Conservation (phyloP, 2,329 filamentous ascomycete genomes). For the Aspergillus persii region DNA sequence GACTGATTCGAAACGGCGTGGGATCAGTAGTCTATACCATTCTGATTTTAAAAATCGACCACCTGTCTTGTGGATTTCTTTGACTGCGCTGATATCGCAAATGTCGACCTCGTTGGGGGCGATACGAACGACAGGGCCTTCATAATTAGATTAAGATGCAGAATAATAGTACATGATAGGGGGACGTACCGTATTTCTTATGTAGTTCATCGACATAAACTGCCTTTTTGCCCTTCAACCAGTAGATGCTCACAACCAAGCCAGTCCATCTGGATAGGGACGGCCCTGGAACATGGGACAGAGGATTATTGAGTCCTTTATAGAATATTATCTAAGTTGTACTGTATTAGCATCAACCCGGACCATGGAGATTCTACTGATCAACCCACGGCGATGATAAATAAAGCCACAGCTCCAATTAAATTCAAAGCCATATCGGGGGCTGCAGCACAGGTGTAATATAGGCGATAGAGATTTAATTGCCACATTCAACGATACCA, state of each 20-base stretch:
- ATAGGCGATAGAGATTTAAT: too few relatives aligned
- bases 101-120: slow-evolving; percentile 33
- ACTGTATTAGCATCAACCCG: background rate
- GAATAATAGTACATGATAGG: too few relatives aligned
- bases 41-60: slow-evolving; percentile 33
- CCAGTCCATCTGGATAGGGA: slow-evolving; percentile 26
- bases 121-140: slow-evolving; percentile 34
- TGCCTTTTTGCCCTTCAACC: slow-evolving; percentile 17
- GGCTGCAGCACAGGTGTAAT: too few relatives aligned
- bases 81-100: slow-evolving; percentile 35
- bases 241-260: slow-evolving; percentile 21
- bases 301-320: slow-evolving; percentile 10
- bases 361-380: too few relatives aligned
- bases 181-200: slow-evolving; percentile 26
- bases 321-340: background rate
- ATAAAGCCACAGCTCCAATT: too few relatives aligned
- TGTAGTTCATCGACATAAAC: slow-evolving; percentile 28
- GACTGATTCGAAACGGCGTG: slow-evolving; percentile 26
- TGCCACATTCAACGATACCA: too few relatives aligned
- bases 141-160: background rate
- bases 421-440: too few relatives aligned
- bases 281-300: slow-evolving; percentile 23
- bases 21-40: slow-evolving; percentile 29
- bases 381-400: too few relatives aligned
- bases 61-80: slow-evolving; percentile 35